Evolutionary conservation across 352 stramenopile genomes (phyloP), one percentile per base, ranked within the genome.

Genomic region (Phytophthora hibernalis): DNA sequence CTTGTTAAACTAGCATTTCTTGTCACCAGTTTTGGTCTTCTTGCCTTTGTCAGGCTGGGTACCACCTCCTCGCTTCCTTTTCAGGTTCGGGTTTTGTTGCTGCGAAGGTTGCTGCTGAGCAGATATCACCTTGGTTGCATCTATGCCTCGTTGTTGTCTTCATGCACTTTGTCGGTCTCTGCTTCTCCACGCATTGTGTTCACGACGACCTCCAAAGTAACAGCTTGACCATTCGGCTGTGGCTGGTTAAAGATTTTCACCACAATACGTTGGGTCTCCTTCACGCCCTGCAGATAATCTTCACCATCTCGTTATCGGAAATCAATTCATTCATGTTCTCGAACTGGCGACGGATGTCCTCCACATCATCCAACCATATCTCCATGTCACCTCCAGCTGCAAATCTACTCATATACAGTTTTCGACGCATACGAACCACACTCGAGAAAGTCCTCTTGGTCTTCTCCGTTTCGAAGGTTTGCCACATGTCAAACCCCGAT

Each of bases 381-480:
- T 62, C 42, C 30, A 62, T 49, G 15, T 55, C n/a, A 12, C 21
- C 42, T 18, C n/a, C 42, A 16, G 8, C 8, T 13, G 11, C 1
- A 35, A 47, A 61, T 4, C 15, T 61, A 13, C 12, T 35, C 9
- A 30, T 35, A 8, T 61, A 55, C 5, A 55, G 35, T 31, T 55
- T 43, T 20, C 18, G 38, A 2, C 44, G 15, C 12, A 63, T 0
- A 1, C 22, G 31, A 18, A 63, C 42, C 5, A 47, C 33, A 49
- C 22, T 44, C 7, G 42, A 40, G 9, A 21, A 61, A 3, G 24
- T 21, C 10, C 55, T 22, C 45, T 54, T 54, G 1, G 44, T 54
- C 33, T 63, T 63, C 2, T 63, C 44, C 4, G 26, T 0, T n/a
- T 63, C 55, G 15, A 63, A 63, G 5, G 55, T 21, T 13, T 20